Conservation (phyloP, 2,329 filamentous ascomycete genomes). For the Parastagonospora nodorum region DNA sequence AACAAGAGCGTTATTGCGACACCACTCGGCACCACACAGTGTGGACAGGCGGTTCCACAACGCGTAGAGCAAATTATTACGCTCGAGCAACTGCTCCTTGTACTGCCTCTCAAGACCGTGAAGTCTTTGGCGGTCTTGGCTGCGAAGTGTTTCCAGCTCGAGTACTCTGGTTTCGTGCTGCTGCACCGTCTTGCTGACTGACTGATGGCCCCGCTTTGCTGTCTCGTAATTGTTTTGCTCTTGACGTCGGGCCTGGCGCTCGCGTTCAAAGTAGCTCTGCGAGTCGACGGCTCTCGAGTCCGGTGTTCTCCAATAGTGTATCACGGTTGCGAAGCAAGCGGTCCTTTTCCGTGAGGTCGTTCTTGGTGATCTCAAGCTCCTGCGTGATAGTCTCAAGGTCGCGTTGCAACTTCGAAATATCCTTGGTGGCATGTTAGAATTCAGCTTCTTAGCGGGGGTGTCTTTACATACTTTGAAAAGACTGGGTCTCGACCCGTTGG, state of each 20-base stretch:
- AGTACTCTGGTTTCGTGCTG: slow-evolving; percentile 83
- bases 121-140: slow-evolving; percentile 77
- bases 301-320: slow-evolving; percentile 82
- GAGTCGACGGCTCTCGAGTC: slow-evolving; percentile 82
- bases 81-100: slow-evolving; percentile 85
- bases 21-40: slow-evolving; percentile 90
- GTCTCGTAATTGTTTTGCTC: slow-evolving; percentile 89
- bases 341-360: slow-evolving; percentile 85
- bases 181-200: slow-evolving; percentile 82
- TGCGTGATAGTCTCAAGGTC: slow-evolving; percentile 84
- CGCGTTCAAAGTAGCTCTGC: slow-evolving; percentile 87
- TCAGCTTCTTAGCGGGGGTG: slow-evolving; percentile 5
- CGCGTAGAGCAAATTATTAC: slow-evolving; percentile 84
- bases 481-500: slow-evolving; percentile 82
- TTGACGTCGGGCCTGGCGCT: slow-evolving; percentile 80
- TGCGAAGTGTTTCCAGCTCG: slow-evolving; percentile 82
- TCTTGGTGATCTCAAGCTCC: slow-evolving; percentile 79
- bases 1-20: slow-evolving; percentile 84
- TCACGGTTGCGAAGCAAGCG: slow-evolving; percentile 88
- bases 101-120: slow-evolving; percentile 76
- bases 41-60: slow-evolving; percentile 87
- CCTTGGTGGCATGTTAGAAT: slow-evolving; percentile 53
- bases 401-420: slow-evolving; percentile 83
- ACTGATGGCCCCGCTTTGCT: slow-evolving; percentile 83
- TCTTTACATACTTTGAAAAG: slow-evolving; percentile 69